Conservation (phyloP, 768 basidiomycete species). For the Tulasnella sp. region DNA sequence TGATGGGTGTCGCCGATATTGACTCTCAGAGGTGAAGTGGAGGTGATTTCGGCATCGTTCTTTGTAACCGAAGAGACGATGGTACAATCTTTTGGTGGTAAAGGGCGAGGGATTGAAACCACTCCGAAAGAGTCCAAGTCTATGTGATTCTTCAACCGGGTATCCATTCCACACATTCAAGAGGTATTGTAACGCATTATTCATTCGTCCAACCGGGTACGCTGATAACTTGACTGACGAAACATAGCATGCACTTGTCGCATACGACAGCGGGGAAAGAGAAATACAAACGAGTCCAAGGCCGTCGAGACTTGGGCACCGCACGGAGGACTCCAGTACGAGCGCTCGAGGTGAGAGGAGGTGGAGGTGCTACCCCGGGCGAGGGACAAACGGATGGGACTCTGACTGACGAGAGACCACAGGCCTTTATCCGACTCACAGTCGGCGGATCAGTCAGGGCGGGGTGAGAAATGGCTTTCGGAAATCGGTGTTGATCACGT, state of each 20-base stretch:
- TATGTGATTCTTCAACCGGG: not conserved
- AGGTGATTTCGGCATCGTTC: not conserved
- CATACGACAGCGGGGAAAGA: constrained; percentile 9
- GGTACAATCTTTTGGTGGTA: not conserved
- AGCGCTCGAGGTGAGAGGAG: not conserved
- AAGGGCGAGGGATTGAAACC: not conserved
- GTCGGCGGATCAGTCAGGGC: not conserved
- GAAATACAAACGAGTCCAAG: not conserved
- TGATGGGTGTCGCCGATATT: not conserved
- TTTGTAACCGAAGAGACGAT: not conserved
- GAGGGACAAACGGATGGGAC: constrained; percentile 2
- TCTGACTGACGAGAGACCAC: constrained; percentile 7
- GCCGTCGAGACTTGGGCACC: not conserved
- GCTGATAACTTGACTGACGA: constrained; percentile 2
- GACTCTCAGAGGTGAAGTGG: not conserved
- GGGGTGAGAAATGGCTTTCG: constrained; percentile 6
- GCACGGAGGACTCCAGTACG: not conserved
- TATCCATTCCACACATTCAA: not conserved
- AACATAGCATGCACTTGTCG: not conserved
- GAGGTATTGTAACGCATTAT: constrained; percentile 6
- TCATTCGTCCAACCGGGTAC: not conserved
- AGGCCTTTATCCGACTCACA: constrained; percentile 1
- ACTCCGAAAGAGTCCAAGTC: not conserved
- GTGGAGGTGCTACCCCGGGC: constrained; percentile 5
- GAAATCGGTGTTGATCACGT: not conserved